Conservation (phyloP, 306 rosid species). For the Oemleria cerasiformis region DNA sequence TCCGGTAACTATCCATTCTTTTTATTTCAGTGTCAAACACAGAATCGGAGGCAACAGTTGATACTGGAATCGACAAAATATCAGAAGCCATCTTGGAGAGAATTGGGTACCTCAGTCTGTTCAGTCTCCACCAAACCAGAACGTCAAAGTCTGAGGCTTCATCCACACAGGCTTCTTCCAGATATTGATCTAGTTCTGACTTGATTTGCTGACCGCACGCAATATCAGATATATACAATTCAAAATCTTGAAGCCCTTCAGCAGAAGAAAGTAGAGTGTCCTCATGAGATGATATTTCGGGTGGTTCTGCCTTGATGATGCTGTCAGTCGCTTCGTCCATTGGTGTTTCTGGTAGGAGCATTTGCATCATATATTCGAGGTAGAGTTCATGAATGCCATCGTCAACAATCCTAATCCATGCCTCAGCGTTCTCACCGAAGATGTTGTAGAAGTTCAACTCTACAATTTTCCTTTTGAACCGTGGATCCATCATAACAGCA, state of each 20-base stretch:
- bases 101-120: conserved; percentile 66
- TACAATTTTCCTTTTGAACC: conserved; percentile 78
- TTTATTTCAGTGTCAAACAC: conserved; percentile 64
- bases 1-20: conserved; percentile 59
- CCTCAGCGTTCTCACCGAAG: conserved; percentile 62
- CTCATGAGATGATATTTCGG: conserved; percentile 49
- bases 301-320: conserved; percentile 44
- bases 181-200: conserved; percentile 83
- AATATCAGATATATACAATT: conserved; percentile 61
- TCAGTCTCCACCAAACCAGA: conserved; percentile 75
- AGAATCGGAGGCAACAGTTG: conserved; percentile 56
- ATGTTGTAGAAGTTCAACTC: conserved; percentile 58
- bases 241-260: conserved; percentile 69
- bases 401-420: conserved; percentile 62
- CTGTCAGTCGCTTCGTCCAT: conserved; percentile 51
- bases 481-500: conserved; percentile 85
- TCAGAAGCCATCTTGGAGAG: conserved; percentile 80
- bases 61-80: conserved; percentile 69
- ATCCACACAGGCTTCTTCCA: conserved; percentile 64
- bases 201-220: conserved; percentile 49
- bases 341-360: conserved; percentile 44
- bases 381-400: conserved; percentile 78
- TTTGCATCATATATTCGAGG: conserved; percentile 52
- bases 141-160: conserved; percentile 53
- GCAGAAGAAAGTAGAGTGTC: conserved; percentile 40